Base-by-base conservation (phyloP, 805 yeast species). In the Kluyveromyces nonfermentans region DNA sequence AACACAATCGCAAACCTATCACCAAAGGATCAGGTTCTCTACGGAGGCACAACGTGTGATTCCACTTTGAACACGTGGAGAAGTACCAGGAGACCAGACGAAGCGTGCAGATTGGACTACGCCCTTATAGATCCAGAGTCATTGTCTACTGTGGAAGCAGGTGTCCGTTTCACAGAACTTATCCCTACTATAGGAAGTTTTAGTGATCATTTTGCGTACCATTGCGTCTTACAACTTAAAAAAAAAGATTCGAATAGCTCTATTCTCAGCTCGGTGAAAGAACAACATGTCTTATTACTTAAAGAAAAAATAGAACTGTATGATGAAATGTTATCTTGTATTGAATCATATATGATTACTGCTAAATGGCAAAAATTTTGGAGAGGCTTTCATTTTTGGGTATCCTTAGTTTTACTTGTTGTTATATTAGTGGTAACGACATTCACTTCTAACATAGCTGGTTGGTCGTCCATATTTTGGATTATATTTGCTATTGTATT, bases 141-240 rank as follows among this genome's bases (percentile, higher is more conserved):
- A 39, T 64, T 88, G 18, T 59, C 52, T 2, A 82, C 87, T 0
- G 46, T 73, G 1, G 70, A 69, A n/a, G 88, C 94, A 0, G 62
- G 70, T 6, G 96, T 88, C 1, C 72, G 71, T 22, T 89, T 93
- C 56, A 80, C 87, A 1, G 95, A 85, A 37, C 56, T 60, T 18
- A 65, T 85, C 7, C 82, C 84, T 0, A 71, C 67, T 1, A 69
- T 85, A 1, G 87, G 94, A 21, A 83, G 95, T 4, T 81, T 75
- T 49, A 86, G 96, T 1, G 98, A 93, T 58, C 98, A 93, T 67
- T 93, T 93, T 70, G 98, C 90, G 0, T 85, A 82, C 54, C 54
- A 72, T 1, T 71, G 77, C 35, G 63, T 69, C 1, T 52, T 77
- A 35, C 58, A 67, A 39, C 46, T 70, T n/a, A 40, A 38, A n/a